Evolutionary conservation across 331 rosid genomes (phyloP), one percentile per base, ranked within the genome.

Genomic region (Dryas integrifolia): DNA sequence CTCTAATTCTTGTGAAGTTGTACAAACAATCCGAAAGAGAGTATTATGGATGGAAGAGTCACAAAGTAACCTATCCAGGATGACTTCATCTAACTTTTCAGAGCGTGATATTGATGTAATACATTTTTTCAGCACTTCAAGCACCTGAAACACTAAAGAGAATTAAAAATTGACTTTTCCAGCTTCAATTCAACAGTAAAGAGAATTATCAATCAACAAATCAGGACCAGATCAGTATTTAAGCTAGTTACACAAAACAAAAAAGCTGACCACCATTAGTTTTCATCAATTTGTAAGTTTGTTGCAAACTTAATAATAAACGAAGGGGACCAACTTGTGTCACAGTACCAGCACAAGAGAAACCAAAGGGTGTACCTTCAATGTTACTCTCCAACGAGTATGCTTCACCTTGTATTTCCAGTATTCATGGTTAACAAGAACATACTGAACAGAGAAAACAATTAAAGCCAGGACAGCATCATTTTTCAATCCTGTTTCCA

Each of bases 351-450:
- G 64, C 64, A 72, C 9, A 9, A 65, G 39, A 80, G 73, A 61
- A 74, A 76, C 57, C 24, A 50, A 65, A 75, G 77, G 77, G 46
- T 69, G 76, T 73, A 94, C 97, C 98, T 94, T 94, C 78, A 88
- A 73, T 67, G 96, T 91, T 58, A 91, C 78, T 83, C 80, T 88
- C 96, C 96, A 94, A 71, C 90, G 91, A 78, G 80, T 84, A 72
- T 91, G 89, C 84, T 88, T 91, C 61, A 77, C 81, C 74, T 80
- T 94, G 90, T 86, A 94, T 79, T 88, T 89, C 97, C 98, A 91
- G 74, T 82, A 85, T 78, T 86, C 92, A 39, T 94, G 96, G 84
- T 90, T 94, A 72, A 89, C 92, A 21, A 91, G 83, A 74, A 91
- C 85, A 88, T 88, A 89, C 81, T 94, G 98, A 72, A 91, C 75